A percentile compares a stretch with the other conserved stretches of the same genome.
These are phyloP conservation scores for Cymbopogon flexuosus DNA, from an alignment of 202 grass and related monocot species.

Conservation along the genomic window DNA sequence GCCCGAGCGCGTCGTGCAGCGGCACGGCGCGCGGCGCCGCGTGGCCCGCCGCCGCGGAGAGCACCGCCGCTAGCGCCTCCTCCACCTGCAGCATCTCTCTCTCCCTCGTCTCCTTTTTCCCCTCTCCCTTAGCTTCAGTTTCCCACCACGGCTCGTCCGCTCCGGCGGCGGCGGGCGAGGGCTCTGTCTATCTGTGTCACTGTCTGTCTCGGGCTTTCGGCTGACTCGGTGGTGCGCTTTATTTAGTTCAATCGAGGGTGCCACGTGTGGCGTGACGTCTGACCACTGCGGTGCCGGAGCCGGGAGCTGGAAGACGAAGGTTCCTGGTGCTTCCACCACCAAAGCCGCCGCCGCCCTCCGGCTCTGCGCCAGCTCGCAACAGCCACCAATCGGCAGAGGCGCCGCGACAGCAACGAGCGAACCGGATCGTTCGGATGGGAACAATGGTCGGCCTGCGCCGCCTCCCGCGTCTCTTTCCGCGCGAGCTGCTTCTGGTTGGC, in stretches of 20 bases:
- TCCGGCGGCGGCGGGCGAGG: neutral
- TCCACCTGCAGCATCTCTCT: slow-evolving; percentile 54
- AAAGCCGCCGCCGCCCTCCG: neutral
- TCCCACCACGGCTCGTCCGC: neutral
- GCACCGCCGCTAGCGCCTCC: slow-evolving; percentile 59
- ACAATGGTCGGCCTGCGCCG: neutral
- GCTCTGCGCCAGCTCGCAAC: too few relatives aligned
- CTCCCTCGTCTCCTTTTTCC: too few relatives aligned
- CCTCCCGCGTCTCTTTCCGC: neutral
- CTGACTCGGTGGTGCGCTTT: neutral
- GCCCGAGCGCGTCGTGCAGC: slow-evolving; percentile 58
- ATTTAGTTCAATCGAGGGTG: neutral
- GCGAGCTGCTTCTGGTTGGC: neutral
- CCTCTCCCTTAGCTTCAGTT: neutral
- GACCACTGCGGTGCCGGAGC: neutral
- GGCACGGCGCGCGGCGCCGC: slow-evolving; percentile 39
- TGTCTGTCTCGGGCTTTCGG: neutral
- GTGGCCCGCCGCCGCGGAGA: slow-evolving; percentile 33
- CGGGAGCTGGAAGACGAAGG: neutral
- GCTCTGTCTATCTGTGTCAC: neutral
- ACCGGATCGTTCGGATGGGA: too few relatives aligned
- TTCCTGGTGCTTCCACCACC: neutral
- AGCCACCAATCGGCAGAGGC: neutral
- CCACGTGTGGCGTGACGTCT: neutral
- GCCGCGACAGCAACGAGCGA: neutral